Evolutionary conservation across 1,139 yeast species (phyloP).

Genomic region (Blastobotrys ciferrii): DNA sequence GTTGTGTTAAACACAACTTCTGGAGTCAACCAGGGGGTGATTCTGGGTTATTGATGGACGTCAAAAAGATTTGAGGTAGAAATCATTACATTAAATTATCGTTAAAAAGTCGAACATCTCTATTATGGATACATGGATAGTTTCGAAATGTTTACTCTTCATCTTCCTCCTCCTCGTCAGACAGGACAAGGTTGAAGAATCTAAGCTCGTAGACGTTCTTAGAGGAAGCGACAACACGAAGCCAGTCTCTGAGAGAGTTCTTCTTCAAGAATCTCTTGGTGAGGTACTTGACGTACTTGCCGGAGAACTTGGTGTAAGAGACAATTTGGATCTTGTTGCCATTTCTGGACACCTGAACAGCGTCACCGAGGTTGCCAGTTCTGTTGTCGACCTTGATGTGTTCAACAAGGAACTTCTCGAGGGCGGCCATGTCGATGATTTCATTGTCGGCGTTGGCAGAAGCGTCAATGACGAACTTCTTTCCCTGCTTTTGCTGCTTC

Average conservation of each 20-base stretch:
- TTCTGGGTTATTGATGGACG: no score
- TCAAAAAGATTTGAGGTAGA: no score
- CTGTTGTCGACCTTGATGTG: slow-evolving; percentile 98
- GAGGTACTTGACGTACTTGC: slow-evolving; percentile 99
- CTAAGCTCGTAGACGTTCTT: slow-evolving; percentile 97
- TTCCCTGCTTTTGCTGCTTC: slow-evolving; percentile 53
- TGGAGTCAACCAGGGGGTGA: no score
- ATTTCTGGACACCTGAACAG: slow-evolving; percentile 83
- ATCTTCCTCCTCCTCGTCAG: slow-evolving; percentile 88
- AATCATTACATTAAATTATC: slow-evolving; percentile 8
- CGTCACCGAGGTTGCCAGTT: slow-evolving; percentile 96
- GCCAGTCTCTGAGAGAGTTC: slow-evolving; percentile 98
- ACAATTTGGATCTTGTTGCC: slow-evolving; percentile 81
- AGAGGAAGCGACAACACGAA: slow-evolving; percentile 96
- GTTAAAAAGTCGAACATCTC: slow-evolving; percentile 10
- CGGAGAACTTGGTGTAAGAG: slow-evolving; percentile 95
- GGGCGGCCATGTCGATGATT: slow-evolving; percentile 91
- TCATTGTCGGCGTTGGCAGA: slow-evolving; percentile 97
- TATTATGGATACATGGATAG: slow-evolving; percentile 7
- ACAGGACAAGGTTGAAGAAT: slow-evolving; percentile 99
- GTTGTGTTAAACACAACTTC: no score
- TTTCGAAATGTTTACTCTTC: slow-evolving; percentile 31
- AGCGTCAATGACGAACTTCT: slow-evolving; percentile 94
- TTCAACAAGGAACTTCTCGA: slow-evolving; percentile 97
- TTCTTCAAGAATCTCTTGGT: slow-evolving; percentile 99